Conservation (phyloP, 2,329 filamentous ascomycete species). For the Fusarium humuli region DNA sequence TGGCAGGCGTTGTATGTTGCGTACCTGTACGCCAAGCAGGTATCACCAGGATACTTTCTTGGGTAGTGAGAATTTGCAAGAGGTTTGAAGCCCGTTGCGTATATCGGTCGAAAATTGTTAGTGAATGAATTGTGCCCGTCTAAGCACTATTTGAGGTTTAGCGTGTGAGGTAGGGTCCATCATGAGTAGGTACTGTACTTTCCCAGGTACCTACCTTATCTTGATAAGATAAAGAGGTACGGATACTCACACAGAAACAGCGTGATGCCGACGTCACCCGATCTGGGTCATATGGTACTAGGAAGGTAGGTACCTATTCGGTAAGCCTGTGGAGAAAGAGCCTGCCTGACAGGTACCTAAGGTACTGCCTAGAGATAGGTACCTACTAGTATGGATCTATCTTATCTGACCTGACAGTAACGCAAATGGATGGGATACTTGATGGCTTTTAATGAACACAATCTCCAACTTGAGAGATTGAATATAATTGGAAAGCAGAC, state of each 20-base stretch:
- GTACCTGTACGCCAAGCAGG: background rate
- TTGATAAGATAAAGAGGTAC: constrained; percentile 7
- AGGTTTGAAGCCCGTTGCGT: background rate
- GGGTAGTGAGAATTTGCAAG: background rate
- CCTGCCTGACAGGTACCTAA: background rate
- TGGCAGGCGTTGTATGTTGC: background rate
- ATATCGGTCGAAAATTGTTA: constrained; percentile 25
- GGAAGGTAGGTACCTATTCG: background rate
- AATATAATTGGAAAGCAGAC: background rate
- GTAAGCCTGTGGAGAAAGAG: background rate
- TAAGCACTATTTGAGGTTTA: constrained; percentile 19
- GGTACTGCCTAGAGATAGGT: background rate
- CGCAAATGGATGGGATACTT: background rate
- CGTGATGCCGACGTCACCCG: constrained; percentile 16
- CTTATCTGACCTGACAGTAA: background rate
- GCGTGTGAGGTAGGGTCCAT: constrained; percentile 11
- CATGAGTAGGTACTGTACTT: background rate
- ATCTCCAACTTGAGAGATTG: background rate
- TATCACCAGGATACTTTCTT: background rate
- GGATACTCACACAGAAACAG: background rate
- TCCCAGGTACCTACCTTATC: background rate
- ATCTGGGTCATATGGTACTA: background rate
- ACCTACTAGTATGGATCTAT: background rate
- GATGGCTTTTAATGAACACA: background rate
- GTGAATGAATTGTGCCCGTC: constrained; percentile 34